These are phyloP conservation scores for Chaetomium sp. DNA, from an alignment of 2,329 filamentous ascomycete species.

Conservation along the genomic window DNA sequence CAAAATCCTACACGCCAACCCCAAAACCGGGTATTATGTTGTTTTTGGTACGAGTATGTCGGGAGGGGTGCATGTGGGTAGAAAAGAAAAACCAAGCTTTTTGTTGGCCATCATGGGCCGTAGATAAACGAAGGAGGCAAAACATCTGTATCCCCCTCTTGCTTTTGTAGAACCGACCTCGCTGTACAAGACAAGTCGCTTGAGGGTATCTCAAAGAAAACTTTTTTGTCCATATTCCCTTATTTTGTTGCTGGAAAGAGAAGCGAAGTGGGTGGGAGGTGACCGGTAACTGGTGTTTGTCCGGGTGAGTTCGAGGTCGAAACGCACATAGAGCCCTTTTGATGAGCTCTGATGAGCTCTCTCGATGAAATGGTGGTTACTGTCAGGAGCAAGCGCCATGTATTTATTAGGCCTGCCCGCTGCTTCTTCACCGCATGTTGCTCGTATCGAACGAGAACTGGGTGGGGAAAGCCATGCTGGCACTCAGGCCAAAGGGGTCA, in stretches of 20 bases:
- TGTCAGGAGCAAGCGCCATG: no score
- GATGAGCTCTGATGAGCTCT: no score
- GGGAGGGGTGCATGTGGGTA: not conserved
- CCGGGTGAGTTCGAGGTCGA: no score
- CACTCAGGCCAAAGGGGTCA: constrained; percentile 87
- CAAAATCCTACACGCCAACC: constrained; percentile 6
- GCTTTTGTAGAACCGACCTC: constrained; percentile 2
- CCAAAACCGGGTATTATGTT: constrained; percentile 12
- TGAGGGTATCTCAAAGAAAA: constrained; percentile 22
- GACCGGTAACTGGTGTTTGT: no score
- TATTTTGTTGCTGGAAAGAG: constrained; percentile 1
- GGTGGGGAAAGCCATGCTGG: constrained; percentile 90
- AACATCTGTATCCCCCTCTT: no score
- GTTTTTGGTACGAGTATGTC: constrained; percentile 2
- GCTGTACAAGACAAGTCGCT: constrained; percentile 20
- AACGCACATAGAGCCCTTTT: no score
- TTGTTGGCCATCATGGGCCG: not conserved
- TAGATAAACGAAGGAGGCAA: not conserved
- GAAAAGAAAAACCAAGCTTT: not conserved
- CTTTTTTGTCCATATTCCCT: no score
- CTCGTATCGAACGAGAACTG: constrained; percentile 68
- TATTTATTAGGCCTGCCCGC: not conserved
- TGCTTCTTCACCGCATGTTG: constrained; percentile 39
- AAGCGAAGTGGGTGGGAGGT: no score
- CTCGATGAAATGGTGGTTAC: no score